Percentiles rank a stretch among this genome's conserved stretches.
Evolutionary conservation across 345 rosid species (phyloP).

Genomic region (Triadica sebifera): DNA sequence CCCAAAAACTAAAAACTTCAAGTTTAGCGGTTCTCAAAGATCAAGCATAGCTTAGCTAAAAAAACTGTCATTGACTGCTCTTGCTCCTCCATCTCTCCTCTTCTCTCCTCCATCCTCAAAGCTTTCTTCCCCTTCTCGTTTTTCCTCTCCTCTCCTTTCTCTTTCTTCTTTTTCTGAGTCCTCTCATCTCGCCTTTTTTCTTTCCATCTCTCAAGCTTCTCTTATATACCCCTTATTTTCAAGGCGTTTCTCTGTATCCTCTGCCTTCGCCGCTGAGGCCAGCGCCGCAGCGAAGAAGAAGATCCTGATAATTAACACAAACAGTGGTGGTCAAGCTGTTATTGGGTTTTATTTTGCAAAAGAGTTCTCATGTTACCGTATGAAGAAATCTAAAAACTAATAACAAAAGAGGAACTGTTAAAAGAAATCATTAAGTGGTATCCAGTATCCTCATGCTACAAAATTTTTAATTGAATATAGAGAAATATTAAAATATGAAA

Average conservation of each 20-base stretch:
- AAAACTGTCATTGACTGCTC: conserved; percentile 47
- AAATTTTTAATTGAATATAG: too few relatives aligned
- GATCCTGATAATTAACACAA: conserved; percentile 79
- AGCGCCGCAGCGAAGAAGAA: conserved; percentile 66
- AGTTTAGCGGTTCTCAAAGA: conserved; percentile 38
- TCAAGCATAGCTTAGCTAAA: neutral
- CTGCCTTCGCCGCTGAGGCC: conserved; percentile 49
- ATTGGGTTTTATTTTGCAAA: conserved; percentile 88
- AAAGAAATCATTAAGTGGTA: too few relatives aligned
- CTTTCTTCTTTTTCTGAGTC: conserved; percentile 29
- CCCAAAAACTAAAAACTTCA: conserved; percentile 16
- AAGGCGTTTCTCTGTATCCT: conserved; percentile 24
- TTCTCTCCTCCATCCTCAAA: conserved; percentile 29
- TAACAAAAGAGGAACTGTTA: too few relatives aligned
- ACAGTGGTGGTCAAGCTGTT: conserved; percentile 88
- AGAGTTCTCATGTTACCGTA: too few relatives aligned
- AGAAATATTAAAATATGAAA: too few relatives aligned
- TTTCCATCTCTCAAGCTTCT: conserved; percentile 36
- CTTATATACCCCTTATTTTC: conserved; percentile 24
- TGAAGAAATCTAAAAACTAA: too few relatives aligned
- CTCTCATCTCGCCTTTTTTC: conserved; percentile 24
- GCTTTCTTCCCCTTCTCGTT: conserved; percentile 34
- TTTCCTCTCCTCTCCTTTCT: conserved; percentile 27
- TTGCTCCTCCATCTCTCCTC: conserved; percentile 33
- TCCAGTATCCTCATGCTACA: too few relatives aligned